These are phyloP conservation scores for Paramarasmius palmivorus DNA, from an alignment of 1,284 basidiomycete species.

Conservation along the genomic window DNA sequence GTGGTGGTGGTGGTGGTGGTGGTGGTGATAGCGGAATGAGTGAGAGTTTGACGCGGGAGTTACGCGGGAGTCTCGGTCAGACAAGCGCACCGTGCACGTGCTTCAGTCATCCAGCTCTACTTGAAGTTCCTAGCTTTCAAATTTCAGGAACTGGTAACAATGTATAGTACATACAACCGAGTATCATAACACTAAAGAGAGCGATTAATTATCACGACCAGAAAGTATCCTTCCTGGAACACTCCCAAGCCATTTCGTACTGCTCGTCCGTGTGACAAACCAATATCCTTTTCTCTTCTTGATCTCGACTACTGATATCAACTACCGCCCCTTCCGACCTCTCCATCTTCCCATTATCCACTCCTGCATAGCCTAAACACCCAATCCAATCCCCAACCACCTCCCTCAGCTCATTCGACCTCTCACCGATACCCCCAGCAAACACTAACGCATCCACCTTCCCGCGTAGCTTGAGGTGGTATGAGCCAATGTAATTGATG, in stretches of 20 bases:
- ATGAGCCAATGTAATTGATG: constrained; percentile 70
- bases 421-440: constrained; percentile 85
- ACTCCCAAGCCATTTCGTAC: constrained; percentile 69
- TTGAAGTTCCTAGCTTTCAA: no score
- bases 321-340: constrained; percentile 38
- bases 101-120: no score
- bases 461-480: constrained; percentile 69
- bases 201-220: no score
- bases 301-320: constrained; percentile 39
- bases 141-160: no score
- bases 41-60: no score
- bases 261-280: constrained; percentile 69
- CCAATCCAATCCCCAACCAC: constrained; percentile 53
- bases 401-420: constrained; percentile 57
- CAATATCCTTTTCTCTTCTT: constrained; percentile 39
- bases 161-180: no score
- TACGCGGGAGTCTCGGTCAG: no score
- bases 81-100: no score
- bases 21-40: no score
- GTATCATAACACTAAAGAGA: no score
- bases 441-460: constrained; percentile 81
- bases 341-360: constrained; percentile 36
- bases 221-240: no score
- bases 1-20: no score
- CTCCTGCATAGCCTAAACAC: constrained; percentile 64